Base-by-base conservation (phyloP, 78 protist genomes). In the Andalucia godoyi region DNA sequence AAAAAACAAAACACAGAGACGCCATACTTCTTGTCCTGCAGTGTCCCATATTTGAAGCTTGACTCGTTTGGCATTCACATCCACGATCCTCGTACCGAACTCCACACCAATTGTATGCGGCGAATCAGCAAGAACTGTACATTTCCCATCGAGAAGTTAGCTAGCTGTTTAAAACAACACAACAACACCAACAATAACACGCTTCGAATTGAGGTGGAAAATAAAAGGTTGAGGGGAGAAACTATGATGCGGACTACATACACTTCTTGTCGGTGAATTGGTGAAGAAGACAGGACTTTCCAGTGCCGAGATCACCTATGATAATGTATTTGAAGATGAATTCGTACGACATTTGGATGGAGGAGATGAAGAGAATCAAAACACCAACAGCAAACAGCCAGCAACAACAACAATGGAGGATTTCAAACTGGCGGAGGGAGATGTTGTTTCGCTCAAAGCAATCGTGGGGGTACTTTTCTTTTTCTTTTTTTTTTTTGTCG, bases 21-120 rank as follows among this genome's bases (percentile, higher is more conserved):
- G n/a, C n/a, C n/a, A 80, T 47, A 79, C 38, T 18, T 80, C 91
- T 61, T 78, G 83, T 12, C 89, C 89, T 2, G 89, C 89, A 8
- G 93, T 89, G 53, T 89, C 94, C 84, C 85, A 82, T 10, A 85
- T 82, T 57, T 88, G 93, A 39, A 86, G 75, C 58, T 80, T 86
- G 58, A 90, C 72, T 37, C 42, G 4, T 47, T 66, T 80, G 25
- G 79, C 81, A 21, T 57, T 47, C 17, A 91, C 79, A 18, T 86
- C 87, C 25, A 66, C 59, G 13, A 85, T 72, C 12, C 71, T 53
- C 32, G 87, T 79, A 37, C 86, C 89, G 69, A 87, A 91, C 65
- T 91, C 97, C 18, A 87, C 92, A 27, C 97, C 97, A 18, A 91
- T 87, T 30, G 97, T 91, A 74, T 84, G 89, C 17, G 78, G 83